Evolutionary conservation across 2,329 filamentous ascomycete genomes (phyloP).

Genomic region (Massarina eburnea): DNA sequence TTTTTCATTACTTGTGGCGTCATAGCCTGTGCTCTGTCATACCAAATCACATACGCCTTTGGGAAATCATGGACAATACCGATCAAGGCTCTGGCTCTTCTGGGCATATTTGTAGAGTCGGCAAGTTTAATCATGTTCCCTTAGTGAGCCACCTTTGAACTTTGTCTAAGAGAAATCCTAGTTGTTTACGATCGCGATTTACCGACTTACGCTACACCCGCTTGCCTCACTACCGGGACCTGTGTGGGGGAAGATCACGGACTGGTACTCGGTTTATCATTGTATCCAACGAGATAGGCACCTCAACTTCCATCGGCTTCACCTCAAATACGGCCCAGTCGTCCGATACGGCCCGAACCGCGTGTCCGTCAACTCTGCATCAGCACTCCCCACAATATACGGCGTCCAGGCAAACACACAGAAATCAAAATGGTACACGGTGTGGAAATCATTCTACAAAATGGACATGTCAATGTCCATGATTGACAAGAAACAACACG

Average conservation of each 20-base stretch:
- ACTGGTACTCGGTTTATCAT: constrained; percentile 53
- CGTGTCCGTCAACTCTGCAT: constrained; percentile 6
- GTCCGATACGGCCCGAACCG: constrained; percentile 11
- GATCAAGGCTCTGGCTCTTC: too few relatives aligned
- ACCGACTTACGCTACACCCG: constrained; percentile 21
- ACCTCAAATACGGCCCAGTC: constrained; percentile 57
- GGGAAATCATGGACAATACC: too few relatives aligned
- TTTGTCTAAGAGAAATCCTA: too few relatives aligned
- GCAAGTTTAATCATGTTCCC: too few relatives aligned
- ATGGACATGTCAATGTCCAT: background rate
- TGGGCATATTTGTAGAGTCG: too few relatives aligned
- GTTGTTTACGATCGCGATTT: background rate
- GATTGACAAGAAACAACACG: constrained; percentile 5
- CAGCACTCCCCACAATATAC: constrained; percentile 8
- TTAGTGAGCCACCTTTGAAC: too few relatives aligned
- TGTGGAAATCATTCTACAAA: background rate
- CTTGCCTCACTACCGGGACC: constrained; percentile 39
- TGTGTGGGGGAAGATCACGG: constrained; percentile 16
- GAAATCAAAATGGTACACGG: constrained; percentile 3
- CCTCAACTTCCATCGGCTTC: constrained; percentile 57
- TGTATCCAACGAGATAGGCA: constrained; percentile 27
- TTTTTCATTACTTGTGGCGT: too few relatives aligned
- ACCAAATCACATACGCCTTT: too few relatives aligned
- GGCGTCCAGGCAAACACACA: constrained; percentile 7
- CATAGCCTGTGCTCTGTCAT: too few relatives aligned